Conservation (phyloP, 2,329 filamentous ascomycete species). For the Gnomoniopsis smithogilvyi region DNA sequence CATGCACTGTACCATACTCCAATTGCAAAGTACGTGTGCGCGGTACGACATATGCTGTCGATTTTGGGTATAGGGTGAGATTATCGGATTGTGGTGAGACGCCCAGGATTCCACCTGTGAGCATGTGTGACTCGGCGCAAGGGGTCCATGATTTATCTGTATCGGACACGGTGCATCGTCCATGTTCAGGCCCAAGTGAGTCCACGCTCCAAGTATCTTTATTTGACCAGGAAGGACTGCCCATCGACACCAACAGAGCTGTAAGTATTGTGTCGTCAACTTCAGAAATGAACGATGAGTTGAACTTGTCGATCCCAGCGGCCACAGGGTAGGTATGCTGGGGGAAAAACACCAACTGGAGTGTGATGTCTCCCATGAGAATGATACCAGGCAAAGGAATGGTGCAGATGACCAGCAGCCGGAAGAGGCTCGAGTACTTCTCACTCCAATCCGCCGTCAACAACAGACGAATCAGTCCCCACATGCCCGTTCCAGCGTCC, state of each 20-base stretch:
- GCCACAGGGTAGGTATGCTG: neutral
- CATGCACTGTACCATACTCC: constrained; percentile 9
- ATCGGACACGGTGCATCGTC: constrained; percentile 3
- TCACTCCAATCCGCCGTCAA: constrained; percentile 9
- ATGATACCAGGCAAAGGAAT: constrained; percentile 8
- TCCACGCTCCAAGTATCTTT: constrained; percentile 4
- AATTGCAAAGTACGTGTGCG: constrained; percentile 6
- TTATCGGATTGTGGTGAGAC: constrained; percentile 6
- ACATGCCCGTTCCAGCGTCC: constrained; percentile 6
- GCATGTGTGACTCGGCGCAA: constrained; percentile 6
- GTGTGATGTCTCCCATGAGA: constrained; percentile 6
- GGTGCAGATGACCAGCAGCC: constrained; percentile 7
- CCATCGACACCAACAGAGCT: constrained; percentile 7
- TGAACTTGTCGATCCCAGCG: constrained; percentile 6
- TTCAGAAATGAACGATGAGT: neutral
- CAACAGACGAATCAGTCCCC: constrained; percentile 7
- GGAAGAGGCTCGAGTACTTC: constrained; percentile 11
- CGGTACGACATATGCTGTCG: constrained; percentile 9
- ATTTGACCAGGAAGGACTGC: constrained; percentile 4
- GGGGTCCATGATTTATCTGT: constrained; percentile 1
- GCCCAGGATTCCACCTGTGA: constrained; percentile 4
- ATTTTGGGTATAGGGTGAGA: neutral
- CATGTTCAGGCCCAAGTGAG: constrained; percentile 1
- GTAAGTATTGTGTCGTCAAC: constrained; percentile 4
- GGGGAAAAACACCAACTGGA: constrained; percentile 10